phyloP scores from a whole-genome alignment of 176 grass and related monocot species.

The Neostapfia colusana region DNA sequence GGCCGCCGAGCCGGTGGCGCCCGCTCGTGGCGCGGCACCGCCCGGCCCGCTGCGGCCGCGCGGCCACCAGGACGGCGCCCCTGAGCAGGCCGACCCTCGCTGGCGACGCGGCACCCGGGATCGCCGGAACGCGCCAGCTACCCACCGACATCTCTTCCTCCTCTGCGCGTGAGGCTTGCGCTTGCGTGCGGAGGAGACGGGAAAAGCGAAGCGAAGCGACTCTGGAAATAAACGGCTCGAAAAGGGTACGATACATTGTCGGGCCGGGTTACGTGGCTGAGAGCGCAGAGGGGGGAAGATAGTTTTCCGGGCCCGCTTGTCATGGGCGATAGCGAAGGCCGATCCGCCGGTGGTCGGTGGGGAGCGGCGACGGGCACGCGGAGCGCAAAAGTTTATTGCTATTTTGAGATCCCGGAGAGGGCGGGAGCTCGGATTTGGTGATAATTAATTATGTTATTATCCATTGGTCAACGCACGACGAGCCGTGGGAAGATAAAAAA shows the following conservation, averaged over 20 bases:
- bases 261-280: conserved; percentile 22
- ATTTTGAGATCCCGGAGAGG: neutral
- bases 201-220: conserved; percentile 12
- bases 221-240: neutral
- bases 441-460: neutral
- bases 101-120: conserved; percentile 24
- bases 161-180: neutral
- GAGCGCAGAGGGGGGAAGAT: conserved; percentile 19
- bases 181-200: neutral
- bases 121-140: conserved; percentile 43
- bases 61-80: conserved; percentile 29
- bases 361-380: neutral
- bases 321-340: neutral
- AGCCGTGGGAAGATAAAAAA: neutral
- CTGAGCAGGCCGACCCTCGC: neutral
- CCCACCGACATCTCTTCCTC: conserved; percentile 39
- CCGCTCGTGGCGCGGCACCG: conserved; percentile 29
- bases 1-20: conserved; percentile 29
- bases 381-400: neutral
- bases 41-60: conserved; percentile 25
- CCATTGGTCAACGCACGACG: neutral
- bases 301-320: conserved; percentile 32
- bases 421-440: neutral
- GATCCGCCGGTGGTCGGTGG: neutral
- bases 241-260: conserved; percentile 30